Conservation (phyloP, 2,329 filamentous ascomycete species). For the Grosmannia huntii region DNA sequence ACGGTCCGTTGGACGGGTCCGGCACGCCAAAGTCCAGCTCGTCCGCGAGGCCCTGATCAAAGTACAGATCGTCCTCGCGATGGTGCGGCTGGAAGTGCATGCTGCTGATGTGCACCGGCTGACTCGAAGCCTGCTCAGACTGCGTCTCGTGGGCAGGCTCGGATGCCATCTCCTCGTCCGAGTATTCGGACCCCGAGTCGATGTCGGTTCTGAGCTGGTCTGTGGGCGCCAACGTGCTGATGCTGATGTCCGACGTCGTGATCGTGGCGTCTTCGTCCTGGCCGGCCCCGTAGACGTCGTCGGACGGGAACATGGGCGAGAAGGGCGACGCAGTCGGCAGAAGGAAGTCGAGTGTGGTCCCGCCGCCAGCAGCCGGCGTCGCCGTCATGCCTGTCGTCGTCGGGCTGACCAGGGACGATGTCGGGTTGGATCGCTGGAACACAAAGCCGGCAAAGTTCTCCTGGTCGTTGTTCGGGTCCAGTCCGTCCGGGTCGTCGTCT, state of each 20-base stretch:
- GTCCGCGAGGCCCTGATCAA: constrained; percentile 36
- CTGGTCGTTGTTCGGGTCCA: constrained; percentile 42
- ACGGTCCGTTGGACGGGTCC: constrained; percentile 40
- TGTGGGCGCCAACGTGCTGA: not conserved
- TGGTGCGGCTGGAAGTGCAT: constrained; percentile 10
- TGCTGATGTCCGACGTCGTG: not conserved
- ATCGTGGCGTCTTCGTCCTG: not conserved
- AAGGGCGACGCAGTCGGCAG: constrained; percentile 11
- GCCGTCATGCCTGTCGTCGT: constrained; percentile 29
- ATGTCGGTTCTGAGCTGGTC: not conserved
- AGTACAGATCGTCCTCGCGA: constrained; percentile 53
- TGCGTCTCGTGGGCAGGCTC: not conserved
- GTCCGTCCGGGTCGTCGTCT: constrained; percentile 17
- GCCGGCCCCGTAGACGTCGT: not conserved
- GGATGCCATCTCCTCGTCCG: not conserved
- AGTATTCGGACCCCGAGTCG: no score
- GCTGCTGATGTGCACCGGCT: not conserved
- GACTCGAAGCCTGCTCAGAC: not conserved
- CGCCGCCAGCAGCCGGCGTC: constrained; percentile 39
- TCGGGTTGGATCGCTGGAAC: constrained; percentile 41
- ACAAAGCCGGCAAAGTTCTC: constrained; percentile 49
- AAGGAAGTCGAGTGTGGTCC: constrained; percentile 6
- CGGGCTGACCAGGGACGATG: constrained; percentile 38
- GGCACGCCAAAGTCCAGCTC: constrained; percentile 34
- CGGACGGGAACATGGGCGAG: not conserved